These are phyloP conservation scores for Candida tallmaniae DNA, from an alignment of 805 yeast species.

Conservation along the genomic window DNA sequence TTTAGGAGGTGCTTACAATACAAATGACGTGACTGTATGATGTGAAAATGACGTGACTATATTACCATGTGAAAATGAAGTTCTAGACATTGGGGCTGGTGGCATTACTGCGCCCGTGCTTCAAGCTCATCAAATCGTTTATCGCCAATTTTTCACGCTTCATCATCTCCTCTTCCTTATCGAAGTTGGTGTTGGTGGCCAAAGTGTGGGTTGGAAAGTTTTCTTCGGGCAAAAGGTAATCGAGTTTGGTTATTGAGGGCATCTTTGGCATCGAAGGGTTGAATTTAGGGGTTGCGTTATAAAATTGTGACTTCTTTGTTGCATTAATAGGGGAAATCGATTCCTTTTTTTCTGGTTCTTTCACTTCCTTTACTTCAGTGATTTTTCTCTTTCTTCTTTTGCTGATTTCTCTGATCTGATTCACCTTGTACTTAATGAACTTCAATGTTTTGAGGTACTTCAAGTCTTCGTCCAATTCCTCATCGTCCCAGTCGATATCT, in stretches of 20 bases:
- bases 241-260: slow-evolving; percentile 16
- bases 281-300: no score
- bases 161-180: slow-evolving; percentile 17
- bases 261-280: slow-evolving; percentile 12
- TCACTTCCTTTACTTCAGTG: no score
- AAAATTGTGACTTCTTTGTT: no score
- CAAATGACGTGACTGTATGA: no score
- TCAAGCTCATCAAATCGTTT: slow-evolving; percentile 23
- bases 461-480: slow-evolving; percentile 44
- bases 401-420: slow-evolving; percentile 8
- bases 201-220: slow-evolving; percentile 16
- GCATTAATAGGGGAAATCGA: no score
- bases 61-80: background rate
- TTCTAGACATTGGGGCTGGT: background rate
- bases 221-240: slow-evolving; percentile 18
- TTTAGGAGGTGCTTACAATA: no score
- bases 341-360: no score
- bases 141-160: slow-evolving; percentile 28
- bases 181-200: background rate
- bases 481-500: slow-evolving; percentile 46
- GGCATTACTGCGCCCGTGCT: slow-evolving; percentile 11
- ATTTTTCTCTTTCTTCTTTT: slow-evolving; percentile 7
- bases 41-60: no score
- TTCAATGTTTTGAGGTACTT: slow-evolving; percentile 39
- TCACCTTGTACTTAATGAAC: slow-evolving; percentile 35